Percentiles rank a stretch among this genome's conserved stretches.
These are phyloP conservation scores for Skeletonema costatum DNA, from an alignment of 108 stramenopile genomes.

Conservation along the genomic window DNA sequence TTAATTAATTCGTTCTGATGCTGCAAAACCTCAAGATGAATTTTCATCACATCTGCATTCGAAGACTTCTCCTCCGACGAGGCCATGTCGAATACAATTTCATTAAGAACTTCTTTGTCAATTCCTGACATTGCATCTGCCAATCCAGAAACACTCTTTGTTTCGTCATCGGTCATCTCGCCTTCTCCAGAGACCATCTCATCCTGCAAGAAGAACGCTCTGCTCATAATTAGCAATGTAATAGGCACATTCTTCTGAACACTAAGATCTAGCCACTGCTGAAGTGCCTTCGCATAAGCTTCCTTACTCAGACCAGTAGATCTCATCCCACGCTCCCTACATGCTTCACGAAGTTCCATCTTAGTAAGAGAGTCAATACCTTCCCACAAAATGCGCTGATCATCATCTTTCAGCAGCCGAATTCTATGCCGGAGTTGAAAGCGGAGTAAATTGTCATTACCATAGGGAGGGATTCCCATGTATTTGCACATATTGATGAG, in stretches of 20 bases:
- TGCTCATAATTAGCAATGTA: conserved; percentile 94
- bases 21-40: conserved; percentile 79
- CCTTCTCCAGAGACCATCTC: conserved; percentile 49
- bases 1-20: conserved; percentile 83
- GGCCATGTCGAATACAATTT: conserved; percentile 94
- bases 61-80: conserved; percentile 76
- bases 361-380: conserved; percentile 95
- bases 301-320: conserved; percentile 93
- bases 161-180: conserved; percentile 23
- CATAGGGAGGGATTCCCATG: conserved; percentile 96
- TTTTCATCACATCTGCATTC: conserved; percentile 75
- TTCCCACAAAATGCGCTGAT: conserved; percentile 97
- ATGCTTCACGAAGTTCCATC: conserved; percentile 97
- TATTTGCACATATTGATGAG: conserved; percentile 96
- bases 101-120: conserved; percentile 94
- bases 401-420: conserved; percentile 88
- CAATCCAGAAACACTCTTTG: conserved; percentile 74
- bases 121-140: conserved; percentile 93
- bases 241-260: conserved; percentile 95
- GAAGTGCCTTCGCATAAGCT: conserved; percentile 84
- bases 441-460: conserved; percentile 90
- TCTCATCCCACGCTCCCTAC: conserved; percentile 97
- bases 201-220: conserved; percentile 92
- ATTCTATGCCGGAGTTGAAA: conserved; percentile 95
- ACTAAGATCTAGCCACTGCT: conserved; percentile 97